Percentiles rank a stretch among this genome's conserved stretches.
These are phyloP conservation scores for Raffaelea arxii DNA, from an alignment of 2,329 filamentous ascomycete species.

Conservation along the genomic window DNA sequence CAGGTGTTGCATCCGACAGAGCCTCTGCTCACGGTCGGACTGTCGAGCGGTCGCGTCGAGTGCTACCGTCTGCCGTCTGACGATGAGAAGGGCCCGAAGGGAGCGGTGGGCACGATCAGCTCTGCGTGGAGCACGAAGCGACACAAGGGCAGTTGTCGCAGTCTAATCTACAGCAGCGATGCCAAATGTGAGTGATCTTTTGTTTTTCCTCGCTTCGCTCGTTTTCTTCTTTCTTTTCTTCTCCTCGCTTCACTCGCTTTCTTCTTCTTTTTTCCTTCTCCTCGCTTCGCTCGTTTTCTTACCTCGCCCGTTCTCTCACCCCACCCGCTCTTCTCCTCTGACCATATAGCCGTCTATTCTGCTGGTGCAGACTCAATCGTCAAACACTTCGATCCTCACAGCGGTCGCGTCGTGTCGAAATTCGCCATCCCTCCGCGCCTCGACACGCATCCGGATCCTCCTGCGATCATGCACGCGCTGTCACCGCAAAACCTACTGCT, in stretches of 20 bases:
- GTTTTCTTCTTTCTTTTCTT: too few relatives aligned
- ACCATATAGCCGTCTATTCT: conserved; percentile 46
- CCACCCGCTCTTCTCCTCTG: too few relatives aligned
- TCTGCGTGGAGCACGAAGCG: conserved; percentile 77
- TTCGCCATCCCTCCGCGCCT: conserved; percentile 58
- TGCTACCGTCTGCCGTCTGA: conserved; percentile 62
- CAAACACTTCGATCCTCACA: conserved; percentile 43
- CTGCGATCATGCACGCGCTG: conserved; percentile 71
- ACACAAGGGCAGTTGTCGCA: conserved; percentile 90
- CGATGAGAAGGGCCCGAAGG: conserved; percentile 40
- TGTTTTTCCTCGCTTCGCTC: not conserved
- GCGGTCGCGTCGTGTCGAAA: conserved; percentile 68
- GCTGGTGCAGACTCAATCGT: conserved; percentile 48
- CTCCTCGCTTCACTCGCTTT: too few relatives aligned
- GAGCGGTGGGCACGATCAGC: conserved; percentile 67
- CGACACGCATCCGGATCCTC: conserved; percentile 34
- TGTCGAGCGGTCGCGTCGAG: conserved; percentile 77
- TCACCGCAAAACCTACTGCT: conserved; percentile 83
- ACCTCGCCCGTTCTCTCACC: too few relatives aligned
- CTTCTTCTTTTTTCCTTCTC: too few relatives aligned
- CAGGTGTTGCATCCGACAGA: conserved; percentile 79
- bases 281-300: too few relatives aligned
- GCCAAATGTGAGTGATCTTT: conserved; percentile 49
- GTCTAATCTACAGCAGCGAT: conserved; percentile 68
- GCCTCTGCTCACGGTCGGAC: conserved; percentile 76